Conservation (phyloP, 345 rosid species). For the Cardamine resedifolia region DNA sequence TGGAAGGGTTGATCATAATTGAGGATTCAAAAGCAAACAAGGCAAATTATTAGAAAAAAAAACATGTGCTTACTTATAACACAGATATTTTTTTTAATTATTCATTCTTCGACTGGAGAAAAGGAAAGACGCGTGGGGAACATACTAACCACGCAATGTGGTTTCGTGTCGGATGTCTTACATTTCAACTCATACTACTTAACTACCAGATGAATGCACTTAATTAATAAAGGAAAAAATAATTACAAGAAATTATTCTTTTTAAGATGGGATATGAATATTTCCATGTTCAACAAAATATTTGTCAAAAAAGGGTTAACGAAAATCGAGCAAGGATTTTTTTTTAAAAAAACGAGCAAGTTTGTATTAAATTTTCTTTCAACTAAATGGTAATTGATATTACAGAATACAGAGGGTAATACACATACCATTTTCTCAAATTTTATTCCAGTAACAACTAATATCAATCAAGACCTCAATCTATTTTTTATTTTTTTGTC, state of each 20-base stretch:
- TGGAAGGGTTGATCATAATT: slow-evolving; percentile 26
- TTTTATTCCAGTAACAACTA: too few species aligned
- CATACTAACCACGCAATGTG: slow-evolving; percentile 21
- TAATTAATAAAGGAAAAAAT: not conserved
- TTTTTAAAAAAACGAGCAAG: too few species aligned
- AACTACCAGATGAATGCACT: not conserved
- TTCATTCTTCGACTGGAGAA: not conserved
- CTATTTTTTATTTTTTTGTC: too few species aligned
- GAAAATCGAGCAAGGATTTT: not conserved
- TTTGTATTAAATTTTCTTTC: too few species aligned
- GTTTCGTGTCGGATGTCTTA: slow-evolving; percentile 21
- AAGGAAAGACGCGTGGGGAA: slow-evolving; percentile 30
- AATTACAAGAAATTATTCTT: not conserved
- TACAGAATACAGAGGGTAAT: too few species aligned
- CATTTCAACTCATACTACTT: slow-evolving; percentile 9
- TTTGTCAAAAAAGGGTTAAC: not conserved
- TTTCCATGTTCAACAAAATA: not conserved
- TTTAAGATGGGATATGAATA: not conserved
- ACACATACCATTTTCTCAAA: too few species aligned
- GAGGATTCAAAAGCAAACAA: slow-evolving; percentile 9
- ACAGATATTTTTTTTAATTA: slow-evolving; percentile 13
- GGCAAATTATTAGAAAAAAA: slow-evolving; percentile 16
- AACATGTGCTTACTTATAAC: slow-evolving; percentile 22
- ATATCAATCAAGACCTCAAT: too few species aligned
- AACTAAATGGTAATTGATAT: too few species aligned